Percentiles rank a stretch among this genome's conserved stretches.
Conservation (phyloP, 805 yeast species). For the Lachancea cidri region DNA sequence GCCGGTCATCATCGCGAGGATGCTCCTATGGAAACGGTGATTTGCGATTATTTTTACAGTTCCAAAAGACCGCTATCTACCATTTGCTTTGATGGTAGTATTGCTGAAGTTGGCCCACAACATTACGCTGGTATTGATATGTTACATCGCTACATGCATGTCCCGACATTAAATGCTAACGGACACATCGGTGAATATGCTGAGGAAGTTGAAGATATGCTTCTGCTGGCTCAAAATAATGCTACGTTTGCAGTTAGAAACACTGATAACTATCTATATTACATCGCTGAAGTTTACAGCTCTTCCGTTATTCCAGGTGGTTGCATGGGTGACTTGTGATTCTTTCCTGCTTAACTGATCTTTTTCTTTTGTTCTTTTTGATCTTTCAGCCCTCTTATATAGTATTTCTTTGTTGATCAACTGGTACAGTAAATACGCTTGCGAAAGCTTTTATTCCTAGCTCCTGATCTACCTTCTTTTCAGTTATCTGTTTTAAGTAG, state of each 20-base stretch:
- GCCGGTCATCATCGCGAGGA: constrained; percentile 39
- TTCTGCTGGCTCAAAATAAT: constrained; percentile 32
- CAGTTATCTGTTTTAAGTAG: too few relatives aligned
- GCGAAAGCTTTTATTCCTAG: too few relatives aligned
- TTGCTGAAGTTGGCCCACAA: constrained; percentile 25
- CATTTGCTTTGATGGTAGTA: constrained; percentile 35
- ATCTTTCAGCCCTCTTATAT: too few relatives aligned
- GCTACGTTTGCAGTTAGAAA: constrained; percentile 35
- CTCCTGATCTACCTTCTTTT: too few relatives aligned
- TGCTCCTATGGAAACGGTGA: constrained; percentile 36
- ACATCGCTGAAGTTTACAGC: constrained; percentile 32
- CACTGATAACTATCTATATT: constrained; percentile 31
- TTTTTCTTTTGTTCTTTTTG: too few relatives aligned
- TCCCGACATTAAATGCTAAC: constrained; percentile 30
- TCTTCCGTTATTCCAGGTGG: constrained; percentile 2
- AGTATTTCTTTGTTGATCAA: too few relatives aligned
- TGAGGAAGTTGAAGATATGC: constrained; percentile 33
- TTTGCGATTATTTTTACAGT: constrained; percentile 37
- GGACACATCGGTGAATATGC: constrained; percentile 34
- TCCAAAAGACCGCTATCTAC: constrained; percentile 30
- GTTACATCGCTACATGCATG: constrained; percentile 37
- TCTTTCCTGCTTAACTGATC: too few relatives aligned
- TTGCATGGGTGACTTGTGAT: constrained; percentile 1
- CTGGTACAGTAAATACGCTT: too few relatives aligned
- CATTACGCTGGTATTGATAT: constrained; percentile 36